These are phyloP conservation scores for Metschnikowia lochheadii DNA, from an alignment of 805 yeast species.

Conservation along the genomic window DNA sequence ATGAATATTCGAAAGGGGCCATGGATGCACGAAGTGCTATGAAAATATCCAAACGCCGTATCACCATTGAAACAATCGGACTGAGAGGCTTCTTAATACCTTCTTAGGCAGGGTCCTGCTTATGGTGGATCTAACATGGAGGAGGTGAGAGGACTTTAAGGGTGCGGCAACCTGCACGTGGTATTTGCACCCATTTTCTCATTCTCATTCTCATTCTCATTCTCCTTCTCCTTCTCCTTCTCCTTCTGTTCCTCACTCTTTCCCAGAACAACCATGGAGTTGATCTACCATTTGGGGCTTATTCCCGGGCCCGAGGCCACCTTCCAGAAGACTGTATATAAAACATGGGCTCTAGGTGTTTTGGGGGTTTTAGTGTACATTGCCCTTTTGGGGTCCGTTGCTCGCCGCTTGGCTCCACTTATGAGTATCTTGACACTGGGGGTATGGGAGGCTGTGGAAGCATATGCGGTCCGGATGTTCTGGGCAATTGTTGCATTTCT, in stretches of 20 bases:
- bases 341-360: slow-evolving; percentile 18
- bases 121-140: no score
- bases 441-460: slow-evolving; percentile 4
- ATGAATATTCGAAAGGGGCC: no score
- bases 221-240: no score
- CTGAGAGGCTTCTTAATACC: no score
- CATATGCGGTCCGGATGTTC: slow-evolving; percentile 7
- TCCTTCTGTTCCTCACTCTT: background rate
- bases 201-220: background rate
- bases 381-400: slow-evolving; percentile 19
- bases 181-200: background rate
- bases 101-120: no score
- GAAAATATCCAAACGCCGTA: no score
- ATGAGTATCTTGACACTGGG: slow-evolving; percentile 8
- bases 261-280: slow-evolving; percentile 20
- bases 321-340: slow-evolving; percentile 4
- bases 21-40: no score
- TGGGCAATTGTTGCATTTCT: slow-evolving; percentile 15
- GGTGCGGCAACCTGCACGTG: no score
- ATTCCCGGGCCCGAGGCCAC: slow-evolving; percentile 17
- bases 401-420: slow-evolving; percentile 17
- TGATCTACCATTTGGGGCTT: slow-evolving; percentile 31
- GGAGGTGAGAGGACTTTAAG: no score
- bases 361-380: slow-evolving; percentile 16
- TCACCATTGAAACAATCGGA: no score